Evolutionary conservation across 2,329 filamentous ascomycete species (phyloP), one percentile per base, ranked within the genome.

Genomic region (Talaromyces marneffei): DNA sequence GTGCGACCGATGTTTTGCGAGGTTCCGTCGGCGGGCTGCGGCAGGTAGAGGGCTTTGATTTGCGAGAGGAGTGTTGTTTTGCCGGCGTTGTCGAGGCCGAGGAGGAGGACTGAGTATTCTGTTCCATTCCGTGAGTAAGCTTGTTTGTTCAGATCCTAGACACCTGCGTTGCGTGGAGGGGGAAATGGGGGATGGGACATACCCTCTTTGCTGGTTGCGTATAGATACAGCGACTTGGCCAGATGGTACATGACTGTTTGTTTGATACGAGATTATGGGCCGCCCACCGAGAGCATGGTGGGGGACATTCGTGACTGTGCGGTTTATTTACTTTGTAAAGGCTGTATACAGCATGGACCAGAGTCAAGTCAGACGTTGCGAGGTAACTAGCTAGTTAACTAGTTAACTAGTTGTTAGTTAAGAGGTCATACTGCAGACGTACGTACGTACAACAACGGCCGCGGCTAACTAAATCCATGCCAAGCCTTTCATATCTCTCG

Each of bases 51-150:
- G 59, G 91, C 85, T 79, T 96, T 97, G 76, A 97, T 91, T 76
- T 97, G 92, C 74, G 95, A 91, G 77, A 97, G 92, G 73, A 97
- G 92, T 27, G 94, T 97, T 42, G 94, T 97, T 82, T 97, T 97
- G 76, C 94, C 94, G 64, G 94, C 94, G 74, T 97, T 97, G 82
- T 97, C 94, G 72, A 97, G 90, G 65, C 94, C 94, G 70, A 97
- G 90, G 67, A 97, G 88, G 72, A 97, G 91, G 71, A 97, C 91
- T 23, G 93, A 97, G 82, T 97, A 97, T 80, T 97, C 93, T 94
- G 71, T 48, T 44, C 25, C 12, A 3, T 2, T 52, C 18, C 10
- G 27, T 52, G 4, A 52, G 48, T 23, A 33, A n/a, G 9, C 0
- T n/a, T 9, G 52, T n/a, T n/a, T 23, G 16, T 23, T 18, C 40